Evolutionary conservation across 495 filamentous ascomycete species (phyloP), one percentile per base, ranked within the genome.

Genomic region (Penicillium roqueforti): DNA sequence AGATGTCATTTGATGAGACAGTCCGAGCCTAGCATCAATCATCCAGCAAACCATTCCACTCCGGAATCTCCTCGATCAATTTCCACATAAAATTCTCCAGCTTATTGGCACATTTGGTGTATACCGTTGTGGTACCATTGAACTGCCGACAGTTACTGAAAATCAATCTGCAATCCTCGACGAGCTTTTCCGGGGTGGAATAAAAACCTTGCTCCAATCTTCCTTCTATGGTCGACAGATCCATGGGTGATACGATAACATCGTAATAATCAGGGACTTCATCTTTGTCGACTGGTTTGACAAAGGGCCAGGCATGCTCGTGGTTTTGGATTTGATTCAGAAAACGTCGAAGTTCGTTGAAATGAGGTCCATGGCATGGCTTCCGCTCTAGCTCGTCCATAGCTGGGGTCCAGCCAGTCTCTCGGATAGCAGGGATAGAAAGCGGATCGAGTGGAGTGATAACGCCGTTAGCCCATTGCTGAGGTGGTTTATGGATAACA

Each of bases 241-340:
- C 93, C 93, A 98, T 98, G 10, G 93, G 95, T 69, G 96, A 89
- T 66, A 91, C 88, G 74, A 98, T 97, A 37, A 97, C 91, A 56
- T 95, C 89, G 76, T 97, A 98, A 74, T 98, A 98, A 65, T 97
- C 95, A 1, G 86, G 82, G 0, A 98, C 93, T 57, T 97, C 93
- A 55, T 98, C 93, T 53, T 85, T 84, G 60, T 95, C 96, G 54
- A 98, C 93, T 0, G 4, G 93, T 91, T 42, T 90, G 83, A 8
- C 91, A 80, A 76, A 98, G 97, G 95, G 95, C 93, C 95, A 97
- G 13, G 88, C 86, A 10, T 84, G 84, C 56, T 82, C 82, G 69
- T 95, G 89, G 65, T 96, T 97, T 69, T 96, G 92, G 76, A 98
- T 81, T 66, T 96, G 88, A 69, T 93, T 96, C 57, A 98, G 83